Base-by-base conservation (phyloP, 352 stramenopile genomes). In the Globisporangium yorkense region DNA sequence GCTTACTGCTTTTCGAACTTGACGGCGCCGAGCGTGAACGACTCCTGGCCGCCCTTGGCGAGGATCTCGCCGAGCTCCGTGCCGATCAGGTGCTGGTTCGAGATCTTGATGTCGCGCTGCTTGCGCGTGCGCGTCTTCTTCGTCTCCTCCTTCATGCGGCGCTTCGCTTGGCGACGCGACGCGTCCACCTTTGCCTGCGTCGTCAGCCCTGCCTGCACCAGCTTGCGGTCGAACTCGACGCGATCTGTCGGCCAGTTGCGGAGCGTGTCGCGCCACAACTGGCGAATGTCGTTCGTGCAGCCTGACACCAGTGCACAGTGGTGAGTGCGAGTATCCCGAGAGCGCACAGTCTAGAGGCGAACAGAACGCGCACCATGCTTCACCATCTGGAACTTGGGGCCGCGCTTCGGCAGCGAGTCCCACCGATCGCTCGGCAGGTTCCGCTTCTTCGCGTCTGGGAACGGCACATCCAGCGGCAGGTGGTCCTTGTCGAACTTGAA, bases 91-190 rank as follows among this genome's bases (percentile, higher is more conserved):
- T 94, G 84, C 63, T 91, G 80, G 70, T 94, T 94, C 8, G 82
- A 90, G 52, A 94, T 92, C 68, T 94, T 94, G 61, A 94, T 94
- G 58, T 94, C 79, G 44, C 84, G 82, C 59, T 92, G 82, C 67
- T 92, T 92, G 47, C 80, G 77, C 65, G 79, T 69, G 29, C 83
- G 78, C 31, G 81, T 78, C 66, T 89, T 88, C 63, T 89, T 94
- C 61, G 89, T 92, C 58, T 89, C 80, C 50, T 90, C 80, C 52
- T 92, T 89, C 58, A 91, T 69, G 49, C 84, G 81, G 43, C 82
- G 79, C 67, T 92, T 92, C 62, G 84, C 71, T 57, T 90, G 79
- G 31, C 81, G 78, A 44, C 84, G 81, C 46, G 67, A 89, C 16
- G 83, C 83, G 63, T 93, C 80, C 29, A 94, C 72, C 72, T 92